A percentile compares a stretch with the other conserved stretches of the same genome.
Evolutionary conservation across 2,329 filamentous ascomycete species (phyloP).

Genomic region (Botrytis byssoidea): DNA sequence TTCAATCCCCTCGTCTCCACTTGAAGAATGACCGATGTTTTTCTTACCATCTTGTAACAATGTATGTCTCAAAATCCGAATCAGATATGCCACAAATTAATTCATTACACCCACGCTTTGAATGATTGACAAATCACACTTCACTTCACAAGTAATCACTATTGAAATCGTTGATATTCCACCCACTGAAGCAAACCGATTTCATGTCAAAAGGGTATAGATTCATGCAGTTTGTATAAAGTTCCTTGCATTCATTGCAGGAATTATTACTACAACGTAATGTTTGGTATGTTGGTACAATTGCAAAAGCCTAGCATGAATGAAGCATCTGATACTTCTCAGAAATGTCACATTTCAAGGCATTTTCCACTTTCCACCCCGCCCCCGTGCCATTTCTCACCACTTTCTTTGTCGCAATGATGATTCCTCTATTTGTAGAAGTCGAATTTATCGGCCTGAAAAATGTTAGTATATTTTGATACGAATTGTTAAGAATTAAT

Average conservation of each 20-base stretch:
- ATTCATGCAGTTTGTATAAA: conserved; percentile 14
- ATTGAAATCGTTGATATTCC: not conserved
- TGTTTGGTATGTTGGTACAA: conserved; percentile 20
- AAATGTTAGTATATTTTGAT: conserved; percentile 38
- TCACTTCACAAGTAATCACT: not conserved
- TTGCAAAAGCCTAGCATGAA: conserved; percentile 11
- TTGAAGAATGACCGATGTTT: not conserved
- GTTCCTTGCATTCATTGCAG: conserved; percentile 10
- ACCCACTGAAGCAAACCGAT: not conserved
- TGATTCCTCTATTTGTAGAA: conserved; percentile 70
- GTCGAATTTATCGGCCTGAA: conserved; percentile 71
- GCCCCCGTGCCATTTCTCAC: not conserved
- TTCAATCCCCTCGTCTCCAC: not conserved
- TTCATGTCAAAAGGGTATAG: conserved; percentile 10
- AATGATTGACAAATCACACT: not conserved
- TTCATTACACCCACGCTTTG: not conserved
- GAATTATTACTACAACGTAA: conserved; percentile 15
- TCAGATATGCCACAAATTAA: not conserved
- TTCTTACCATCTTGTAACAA: not conserved
- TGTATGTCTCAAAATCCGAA: not conserved
- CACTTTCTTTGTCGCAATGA: not conserved
- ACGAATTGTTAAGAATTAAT: not conserved
- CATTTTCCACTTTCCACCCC: not conserved
- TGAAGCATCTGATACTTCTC: conserved; percentile 11
- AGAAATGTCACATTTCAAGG: conserved; percentile 5